Base-by-base conservation (phyloP, 2,329 filamentous ascomycete species). In the Capronia coronata region DNA sequence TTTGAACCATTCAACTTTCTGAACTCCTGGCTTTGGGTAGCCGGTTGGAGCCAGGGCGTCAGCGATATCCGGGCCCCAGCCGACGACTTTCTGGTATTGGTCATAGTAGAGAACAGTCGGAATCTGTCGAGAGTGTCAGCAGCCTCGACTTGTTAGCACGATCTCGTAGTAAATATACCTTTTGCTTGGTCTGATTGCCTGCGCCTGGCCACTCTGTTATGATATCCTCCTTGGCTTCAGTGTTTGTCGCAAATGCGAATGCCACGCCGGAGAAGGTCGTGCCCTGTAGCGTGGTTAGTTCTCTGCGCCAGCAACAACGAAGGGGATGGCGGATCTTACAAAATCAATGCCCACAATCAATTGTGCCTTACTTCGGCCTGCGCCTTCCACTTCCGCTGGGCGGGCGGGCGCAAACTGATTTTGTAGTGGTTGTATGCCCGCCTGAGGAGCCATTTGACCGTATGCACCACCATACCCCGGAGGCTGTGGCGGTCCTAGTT, bases 1-100 rank as follows among this genome's bases (percentile, higher is more conserved):
- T 76, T 97, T 97, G 79, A 98, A 97, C 93, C 93, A 98, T 73
- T 97, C 93, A 19, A 97, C 91, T 74, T 97, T 97, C 71, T 97
- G 93, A 61, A 98, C 91, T 58, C 91, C 91, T 27, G 87, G 87
- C 75, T 97, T 97, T 61, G 93, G 93, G 69, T 97, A 97, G 56
- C 93, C 93, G 34, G 93, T 97, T 23, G 93, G 93, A 46, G 93
- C 91, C 58, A 97, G 79, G 57, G 93, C 93, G 71, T 97, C 91
- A 54, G 93, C 88, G 63, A 97, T 97, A 75, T 98, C 93, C 49
- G 91, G 90, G 55, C 93, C 93, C 93, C 93, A 98, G 62, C 93
- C 93, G n/a, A 97, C 93, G 42, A 98, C 93, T 70, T 97, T 96
- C 66, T 98, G 93, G 69, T 96, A 95, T 71, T 97, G 91, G 67